Conservation (phyloP, 2,329 filamentous ascomycete genomes). For the Rutstroemia sp. region DNA sequence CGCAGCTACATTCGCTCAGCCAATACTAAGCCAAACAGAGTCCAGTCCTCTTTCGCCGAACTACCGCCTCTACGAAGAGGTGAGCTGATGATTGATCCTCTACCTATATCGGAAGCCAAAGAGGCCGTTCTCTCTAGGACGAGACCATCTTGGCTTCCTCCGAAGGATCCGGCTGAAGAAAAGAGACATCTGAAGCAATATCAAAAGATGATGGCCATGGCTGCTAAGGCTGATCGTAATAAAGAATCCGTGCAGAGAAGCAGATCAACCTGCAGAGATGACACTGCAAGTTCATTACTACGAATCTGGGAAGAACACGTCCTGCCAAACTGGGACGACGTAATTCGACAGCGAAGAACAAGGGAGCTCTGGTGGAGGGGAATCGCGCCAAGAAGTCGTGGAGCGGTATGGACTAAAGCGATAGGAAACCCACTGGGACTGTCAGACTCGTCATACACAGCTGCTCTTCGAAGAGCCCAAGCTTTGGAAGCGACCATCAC, state of each 20-base stretch:
- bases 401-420: constrained; percentile 28
- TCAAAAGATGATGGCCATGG: constrained; percentile 70
- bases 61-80: constrained; percentile 48
- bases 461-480: constrained; percentile 60
- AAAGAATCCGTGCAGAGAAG: constrained; percentile 46
- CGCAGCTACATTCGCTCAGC: constrained; percentile 29
- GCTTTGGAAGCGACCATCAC: constrained; percentile 44
- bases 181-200: constrained; percentile 80
- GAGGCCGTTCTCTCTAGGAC: constrained; percentile 76
- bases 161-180: constrained; percentile 86
- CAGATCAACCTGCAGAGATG: constrained; percentile 47
- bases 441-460: constrained; percentile 58
- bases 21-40: constrained; percentile 41
- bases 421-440: constrained; percentile 31
- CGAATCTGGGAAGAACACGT: constrained; percentile 70
- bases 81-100: constrained; percentile 76
- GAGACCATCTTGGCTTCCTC: constrained; percentile 75
- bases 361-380: constrained; percentile 79
- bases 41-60: constrained; percentile 61
- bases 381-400: constrained; percentile 60
- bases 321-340: constrained; percentile 66
- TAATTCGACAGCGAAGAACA: constrained; percentile 60
- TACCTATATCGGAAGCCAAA: constrained; percentile 80
- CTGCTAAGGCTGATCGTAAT: constrained; percentile 51
- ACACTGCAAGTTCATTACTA: constrained; percentile 45